Base-by-base conservation (phyloP, 163 green algal genomes). In the Trebouxia gelatinosa region DNA sequence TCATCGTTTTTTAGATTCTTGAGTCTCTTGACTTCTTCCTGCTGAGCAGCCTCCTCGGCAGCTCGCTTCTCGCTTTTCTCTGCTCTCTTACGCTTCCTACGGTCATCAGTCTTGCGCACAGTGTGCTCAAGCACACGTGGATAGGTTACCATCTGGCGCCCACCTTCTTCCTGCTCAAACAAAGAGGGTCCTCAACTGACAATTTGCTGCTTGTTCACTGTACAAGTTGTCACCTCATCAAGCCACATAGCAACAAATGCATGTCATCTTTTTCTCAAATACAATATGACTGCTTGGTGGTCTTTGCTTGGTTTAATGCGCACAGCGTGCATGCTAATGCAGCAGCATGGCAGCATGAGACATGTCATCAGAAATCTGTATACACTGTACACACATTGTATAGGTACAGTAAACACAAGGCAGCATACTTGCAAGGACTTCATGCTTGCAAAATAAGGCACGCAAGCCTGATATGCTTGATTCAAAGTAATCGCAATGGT, bases 1-100 rank as follows among this genome's bases (percentile, higher is more conserved):
- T 98, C 91, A 43, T 84, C 70, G 71, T 90, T 93, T 82, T 98
- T 98, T 16, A 97, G 78, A 85, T 96, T 96, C 87, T 98, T 98
- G 26, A 98, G 86, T 32, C 90, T 83, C 87, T 93, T 93, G 34
- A 98, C 64, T 78, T 97, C 89, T 54, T 87, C 86, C 66, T 88
- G 74, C 17, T 82, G 81, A 70, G 74, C 72, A 48, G 80, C 83
- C 58, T 79, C 81, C 85, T 91, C 88, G 51, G 78, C 89, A 57
- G 81, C 81, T 71, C 85, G 46, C 3, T 92, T 83, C 80, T 88
- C 85, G n/a, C 77, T 86, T 75, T 86, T 85, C 32, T 74, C 79
- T 61, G 83, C 78, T 37, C 89, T 75, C 71, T 78, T 74, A 5
- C 78, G 68, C 85, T 92, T 92, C 68, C 93, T 87, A 61, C 83